Evolutionary conservation across 1,284 basidiomycete genomes (phyloP), one percentile per base, ranked within the genome.

Genomic region (Meripilus lineatus): DNA sequence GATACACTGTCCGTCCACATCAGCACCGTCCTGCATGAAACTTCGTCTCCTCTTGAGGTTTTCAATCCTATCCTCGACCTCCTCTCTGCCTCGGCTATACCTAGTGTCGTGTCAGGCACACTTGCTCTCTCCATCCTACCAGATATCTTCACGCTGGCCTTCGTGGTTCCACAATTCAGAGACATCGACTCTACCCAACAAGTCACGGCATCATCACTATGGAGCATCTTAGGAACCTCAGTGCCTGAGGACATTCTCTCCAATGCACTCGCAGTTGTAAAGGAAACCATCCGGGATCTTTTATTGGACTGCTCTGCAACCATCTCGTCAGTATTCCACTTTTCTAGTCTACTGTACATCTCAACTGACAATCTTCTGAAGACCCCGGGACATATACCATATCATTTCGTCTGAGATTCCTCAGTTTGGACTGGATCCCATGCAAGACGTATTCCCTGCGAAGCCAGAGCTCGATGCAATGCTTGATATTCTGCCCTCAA

Each of bases 131-230:
- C 55, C 1, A 48, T 74, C 26, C 42, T 78, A 8, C 70, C 72
- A 0, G 61, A 71, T 42, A 43, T 80, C 3, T 79, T 76, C 50
- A 41, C 77, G 5, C 65, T 75, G 30, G 72, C 65, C 1, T 70
- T 72, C 53, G 57, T 82, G 22, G 44, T 78, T 5, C 71, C 77
- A 0, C 57, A 56, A 13, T 65, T 62, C 33, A 28, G 45, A 5
- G 14, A 43, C 13, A 44, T 54, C n/a, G 51, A 25, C 6, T 10
- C 33, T 28, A 3, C 40, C 13, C 53, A 52, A 34, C 34, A 48
- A 20, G 20, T 5, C 1, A 11, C 46, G 2, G 58, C 64, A 1
- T 35, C 25, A 28, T 23, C 28, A 6, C 42, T 67, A 2, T 67
- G 65, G 64, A 32, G 45, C 2, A 35, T 39, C 6, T 57, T 53